Conservation (phyloP, 1,284 basidiomycete genomes). For the Leccinum griseonigrum region DNA sequence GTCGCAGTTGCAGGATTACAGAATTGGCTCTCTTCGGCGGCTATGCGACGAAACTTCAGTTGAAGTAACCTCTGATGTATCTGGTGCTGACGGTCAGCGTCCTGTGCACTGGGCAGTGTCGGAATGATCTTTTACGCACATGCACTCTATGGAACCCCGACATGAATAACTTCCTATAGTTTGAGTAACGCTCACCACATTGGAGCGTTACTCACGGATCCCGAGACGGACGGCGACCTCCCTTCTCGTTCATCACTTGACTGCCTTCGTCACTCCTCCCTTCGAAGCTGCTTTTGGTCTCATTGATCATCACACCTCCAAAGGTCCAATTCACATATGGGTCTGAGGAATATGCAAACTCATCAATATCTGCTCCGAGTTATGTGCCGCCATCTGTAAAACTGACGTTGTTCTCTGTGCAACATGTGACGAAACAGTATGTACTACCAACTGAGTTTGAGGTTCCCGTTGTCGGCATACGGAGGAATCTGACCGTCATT, state of each 20-base stretch:
- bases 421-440: conserved; percentile 38
- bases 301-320: conserved; percentile 35
- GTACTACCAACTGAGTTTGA: conserved; percentile 45
- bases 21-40: not conserved
- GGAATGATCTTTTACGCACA: conserved; percentile 44
- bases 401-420: conserved; percentile 38
- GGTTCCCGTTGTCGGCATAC: conserved; percentile 45
- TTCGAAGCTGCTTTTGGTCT: conserved; percentile 32
- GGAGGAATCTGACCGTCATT: not conserved
- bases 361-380: conserved; percentile 46
- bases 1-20: not conserved
- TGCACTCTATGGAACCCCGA: conserved; percentile 58
- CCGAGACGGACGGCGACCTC: conserved; percentile 50
- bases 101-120: not conserved
- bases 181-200: not conserved
- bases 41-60: conserved; percentile 1
- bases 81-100: conserved; percentile 28
- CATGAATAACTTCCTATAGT: conserved; percentile 42
- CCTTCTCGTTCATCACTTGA: conserved; percentile 49
- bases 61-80: conserved; percentile 3
- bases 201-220: conserved; percentile 39
- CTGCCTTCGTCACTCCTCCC: conserved; percentile 49
- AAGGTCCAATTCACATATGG: not conserved
- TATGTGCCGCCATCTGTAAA: conserved; percentile 46
- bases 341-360: conserved; percentile 40